Evolutionary conservation across 192 early-diverging fungal genomes (phyloP), one percentile per base, ranked within the genome.

Genomic region (Tieghemiomyces parasiticus): DNA sequence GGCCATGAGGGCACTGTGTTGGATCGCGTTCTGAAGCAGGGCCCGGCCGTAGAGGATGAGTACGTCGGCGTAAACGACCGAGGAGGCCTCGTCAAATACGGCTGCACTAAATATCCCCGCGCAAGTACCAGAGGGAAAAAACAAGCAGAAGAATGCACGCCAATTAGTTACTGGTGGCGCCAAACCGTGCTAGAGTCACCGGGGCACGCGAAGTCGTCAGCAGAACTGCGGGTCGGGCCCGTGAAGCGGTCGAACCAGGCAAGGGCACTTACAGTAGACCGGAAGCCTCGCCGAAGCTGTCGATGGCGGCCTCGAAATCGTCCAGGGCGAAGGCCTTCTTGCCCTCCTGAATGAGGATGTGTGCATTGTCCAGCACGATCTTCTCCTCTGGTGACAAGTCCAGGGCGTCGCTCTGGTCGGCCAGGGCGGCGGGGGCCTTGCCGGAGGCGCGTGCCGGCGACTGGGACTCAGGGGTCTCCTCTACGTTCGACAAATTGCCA

Each of bases 31-130:
- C 53, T 86, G 76, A n/a, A 89, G 63, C 9, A 91, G 66, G 4
- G 87, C 82, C 19, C 78, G 71, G 25, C 89, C 89, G 63, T 89
- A 91, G 58, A 80, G 65, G 51, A 88, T 82, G 49, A 86, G 65
- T 0, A 75, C 78, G 62, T 89, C 86, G 2, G 83, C 89, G 62
- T 80, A 87, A 49, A 76, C 67, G 33, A 70, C 70, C 16, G 84
- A 78, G 1, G 44, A 60, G 38, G 54, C 3, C 31, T 44, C 45
- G 19, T 47, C 19, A 46, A 22, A 22, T n/a, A 52, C 46, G 19
- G 14, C 28, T 25, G 20, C 47, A 60, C 35, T 35, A 34, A 50
- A n/a, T n/a, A n/a, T n/a, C n/a, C n/a, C n/a, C n/a, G n/a, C n/a
- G n/a, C n/a, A n/a, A n/a, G n/a, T n/a, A n/a, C n/a, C n/a, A n/a